Percentiles rank a stretch among this genome's conserved stretches.
These are phyloP conservation scores for Vicia sativa DNA, from an alignment of 306 rosid species.

Conservation along the genomic window DNA sequence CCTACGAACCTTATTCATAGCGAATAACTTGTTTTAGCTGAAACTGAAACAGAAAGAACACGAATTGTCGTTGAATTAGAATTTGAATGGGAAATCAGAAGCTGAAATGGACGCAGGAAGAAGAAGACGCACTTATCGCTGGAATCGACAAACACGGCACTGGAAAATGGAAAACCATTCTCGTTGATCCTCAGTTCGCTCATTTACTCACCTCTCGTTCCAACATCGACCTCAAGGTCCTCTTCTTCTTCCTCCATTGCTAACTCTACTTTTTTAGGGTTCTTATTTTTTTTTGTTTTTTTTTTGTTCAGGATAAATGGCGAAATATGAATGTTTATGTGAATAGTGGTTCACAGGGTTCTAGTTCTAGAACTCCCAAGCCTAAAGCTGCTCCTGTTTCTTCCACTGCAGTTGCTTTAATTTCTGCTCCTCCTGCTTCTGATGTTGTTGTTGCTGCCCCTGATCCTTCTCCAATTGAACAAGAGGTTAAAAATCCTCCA, in stretches of 20 bases:
- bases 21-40: not conserved
- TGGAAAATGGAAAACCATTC: conserved; percentile 19
- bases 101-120: conserved; percentile 16
- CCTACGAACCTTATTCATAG: no score
- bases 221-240: conserved; percentile 26
- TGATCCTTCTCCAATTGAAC: conserved; percentile 14
- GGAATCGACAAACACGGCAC: conserved; percentile 8
- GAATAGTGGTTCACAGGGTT: not conserved
- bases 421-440: not conserved
- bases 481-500: not conserved
- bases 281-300: not conserved
- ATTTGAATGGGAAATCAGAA: conserved; percentile 12
- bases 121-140: conserved; percentile 14
- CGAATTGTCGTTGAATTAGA: not conserved
- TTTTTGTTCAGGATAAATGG: conserved; percentile 14
- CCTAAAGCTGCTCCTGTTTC: not conserved
- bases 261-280: not conserved
- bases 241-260: not conserved
- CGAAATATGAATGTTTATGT: conserved; percentile 16
- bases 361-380: not conserved
- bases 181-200: not conserved
- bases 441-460: not conserved
- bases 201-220: conserved; percentile 15
- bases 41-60: not conserved
- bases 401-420: not conserved